These are phyloP conservation scores for Skeletonema marinoi DNA, from an alignment of 108 stramenopile species.

Conservation along the genomic window DNA sequence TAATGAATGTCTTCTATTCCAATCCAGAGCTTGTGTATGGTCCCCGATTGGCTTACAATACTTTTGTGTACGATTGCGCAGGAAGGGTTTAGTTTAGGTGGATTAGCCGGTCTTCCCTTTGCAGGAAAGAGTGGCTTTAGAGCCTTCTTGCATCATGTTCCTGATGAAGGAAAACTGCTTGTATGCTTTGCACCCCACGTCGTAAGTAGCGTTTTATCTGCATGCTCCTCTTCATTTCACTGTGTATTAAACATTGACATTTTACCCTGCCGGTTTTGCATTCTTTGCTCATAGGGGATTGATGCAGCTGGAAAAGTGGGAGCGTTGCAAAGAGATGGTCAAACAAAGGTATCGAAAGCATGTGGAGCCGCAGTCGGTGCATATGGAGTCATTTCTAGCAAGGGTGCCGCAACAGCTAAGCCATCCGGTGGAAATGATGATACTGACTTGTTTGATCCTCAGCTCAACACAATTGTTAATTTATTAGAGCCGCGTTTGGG, in stretches of 20 bases:
- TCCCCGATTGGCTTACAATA: too few species aligned
- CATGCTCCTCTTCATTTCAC: too few species aligned
- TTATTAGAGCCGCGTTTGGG: constrained; percentile 12
- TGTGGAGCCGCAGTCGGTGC: constrained; percentile 52
- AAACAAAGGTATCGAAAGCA: constrained; percentile 22
- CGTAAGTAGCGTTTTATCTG: too few species aligned
- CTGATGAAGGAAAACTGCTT: constrained; percentile 33
- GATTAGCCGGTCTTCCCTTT: constrained; percentile 19
- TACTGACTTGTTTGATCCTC: constrained; percentile 22
- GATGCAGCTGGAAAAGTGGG: constrained; percentile 26
- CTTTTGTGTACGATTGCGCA: neutral
- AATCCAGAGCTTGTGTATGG: too few species aligned
- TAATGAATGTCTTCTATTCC: too few species aligned
- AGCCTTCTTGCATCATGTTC: constrained; percentile 30
- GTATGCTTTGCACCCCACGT: constrained; percentile 49
- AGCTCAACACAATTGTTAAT: constrained; percentile 24
- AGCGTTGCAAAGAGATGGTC: constrained; percentile 27
- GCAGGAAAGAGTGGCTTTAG: constrained; percentile 29
- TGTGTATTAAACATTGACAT: too few species aligned
- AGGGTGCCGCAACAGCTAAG: neutral
- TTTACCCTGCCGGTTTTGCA: too few species aligned
- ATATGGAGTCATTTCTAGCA: constrained; percentile 16
- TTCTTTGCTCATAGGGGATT: constrained; percentile 4
- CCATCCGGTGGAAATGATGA: constrained; percentile 7
- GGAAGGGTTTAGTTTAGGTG: constrained; percentile 19